Evolutionary conservation across 2,329 filamentous ascomycete genomes (phyloP).

Genomic region (Diplodia seriata): DNA sequence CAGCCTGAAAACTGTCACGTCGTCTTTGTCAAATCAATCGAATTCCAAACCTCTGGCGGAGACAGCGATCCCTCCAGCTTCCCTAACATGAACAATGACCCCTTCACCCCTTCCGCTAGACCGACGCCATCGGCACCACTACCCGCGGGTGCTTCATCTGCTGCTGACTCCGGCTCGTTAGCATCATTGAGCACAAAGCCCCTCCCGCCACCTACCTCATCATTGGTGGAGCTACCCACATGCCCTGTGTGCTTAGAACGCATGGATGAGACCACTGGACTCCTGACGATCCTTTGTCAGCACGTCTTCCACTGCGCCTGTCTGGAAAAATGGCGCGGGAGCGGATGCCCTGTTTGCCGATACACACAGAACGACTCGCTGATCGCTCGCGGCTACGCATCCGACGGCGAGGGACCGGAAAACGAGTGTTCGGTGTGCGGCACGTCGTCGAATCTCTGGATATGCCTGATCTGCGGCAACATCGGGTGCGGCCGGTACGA

Average conservation of each 20-base stretch:
- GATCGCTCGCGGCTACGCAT: slow-evolving; percentile 39
- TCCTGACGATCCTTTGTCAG: slow-evolving; percentile 95
- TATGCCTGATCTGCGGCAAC: slow-evolving; percentile 91
- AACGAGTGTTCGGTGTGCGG: slow-evolving; percentile 85
- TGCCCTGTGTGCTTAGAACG: slow-evolving; percentile 96
- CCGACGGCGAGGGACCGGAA: slow-evolving; percentile 60
- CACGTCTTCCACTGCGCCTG: slow-evolving; percentile 98
- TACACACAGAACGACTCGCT: slow-evolving; percentile 73
- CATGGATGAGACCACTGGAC: slow-evolving; percentile 96
- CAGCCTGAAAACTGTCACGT: slow-evolving; percentile 93
- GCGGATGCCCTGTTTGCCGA: slow-evolving; percentile 91
- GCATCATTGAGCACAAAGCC: slow-evolving; percentile 65
- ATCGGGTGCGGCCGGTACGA: slow-evolving; percentile 96
- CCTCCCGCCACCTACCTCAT: slow-evolving; percentile 77
- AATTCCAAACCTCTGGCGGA: slow-evolving; percentile 71
- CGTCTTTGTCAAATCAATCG: slow-evolving; percentile 91
- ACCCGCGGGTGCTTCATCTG: slow-evolving; percentile 43
- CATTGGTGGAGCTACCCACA: slow-evolving; percentile 88
- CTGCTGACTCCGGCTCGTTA: slow-evolving; percentile 43
- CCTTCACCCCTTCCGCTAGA: slow-evolving; percentile 67
- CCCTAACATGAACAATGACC: slow-evolving; percentile 68
- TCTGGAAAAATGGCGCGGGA: slow-evolving; percentile 93
- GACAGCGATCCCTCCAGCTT: slow-evolving; percentile 58
- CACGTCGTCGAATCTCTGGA: slow-evolving; percentile 84
- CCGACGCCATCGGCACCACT: slow-evolving; percentile 47